phyloP scores from a whole-genome alignment of 768 basidiomycete species.

The Kwoniella dejecticola region DNA sequence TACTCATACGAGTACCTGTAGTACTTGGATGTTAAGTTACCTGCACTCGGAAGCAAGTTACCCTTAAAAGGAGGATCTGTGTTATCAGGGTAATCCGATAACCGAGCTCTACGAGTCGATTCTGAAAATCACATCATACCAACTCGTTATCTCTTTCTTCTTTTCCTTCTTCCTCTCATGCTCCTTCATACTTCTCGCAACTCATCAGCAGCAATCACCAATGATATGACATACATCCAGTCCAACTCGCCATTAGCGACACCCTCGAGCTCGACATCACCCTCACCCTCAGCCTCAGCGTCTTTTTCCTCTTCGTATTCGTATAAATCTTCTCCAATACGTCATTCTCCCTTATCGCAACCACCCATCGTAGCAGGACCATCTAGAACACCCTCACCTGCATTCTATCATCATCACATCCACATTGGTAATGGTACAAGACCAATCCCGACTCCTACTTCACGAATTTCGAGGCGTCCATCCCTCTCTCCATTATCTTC shows the following conservation, averaged over 20 bases:
- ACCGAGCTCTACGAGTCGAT: no score
- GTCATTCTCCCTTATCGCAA: constrained; percentile 22
- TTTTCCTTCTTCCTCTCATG: no score
- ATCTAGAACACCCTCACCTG: constrained; percentile 15
- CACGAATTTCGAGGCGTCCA: neutral
- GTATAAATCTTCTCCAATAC: constrained; percentile 8
- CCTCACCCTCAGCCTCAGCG: neutral
- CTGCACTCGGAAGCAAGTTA: no score
- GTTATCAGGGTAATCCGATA: no score
- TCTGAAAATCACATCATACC: no score
- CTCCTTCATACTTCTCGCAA: no score
- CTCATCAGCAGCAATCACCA: no score
- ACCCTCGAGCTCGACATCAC: neutral
- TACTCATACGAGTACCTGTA: no score
- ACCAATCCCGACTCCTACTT: neutral
- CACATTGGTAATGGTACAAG: neutral
- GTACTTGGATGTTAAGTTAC: no score
- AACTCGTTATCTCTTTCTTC: no score
- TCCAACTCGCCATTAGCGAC: neutral
- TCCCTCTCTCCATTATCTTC: constrained; percentile 9
- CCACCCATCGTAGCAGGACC: constrained; percentile 15
- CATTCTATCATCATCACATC: no score
- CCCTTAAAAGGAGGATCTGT: no score
- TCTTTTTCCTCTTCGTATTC: neutral
- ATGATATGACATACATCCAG: neutral